Base-by-base conservation (phyloP, 805 yeast species). In the Priceomyces fermenticarens region DNA sequence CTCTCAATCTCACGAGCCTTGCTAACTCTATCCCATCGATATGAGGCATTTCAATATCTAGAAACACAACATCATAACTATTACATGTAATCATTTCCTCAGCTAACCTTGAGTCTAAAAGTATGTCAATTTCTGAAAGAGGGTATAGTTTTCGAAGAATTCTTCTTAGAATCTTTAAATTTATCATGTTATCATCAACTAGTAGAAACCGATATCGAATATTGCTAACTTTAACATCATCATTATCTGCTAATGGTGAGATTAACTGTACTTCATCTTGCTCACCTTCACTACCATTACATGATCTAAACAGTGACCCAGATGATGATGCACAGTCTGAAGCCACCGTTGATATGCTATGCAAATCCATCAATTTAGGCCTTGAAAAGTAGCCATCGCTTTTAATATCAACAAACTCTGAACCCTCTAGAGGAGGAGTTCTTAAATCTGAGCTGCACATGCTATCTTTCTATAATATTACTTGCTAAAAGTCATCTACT, bases 1-100 rank as follows among this genome's bases (percentile, higher is more conserved):
- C 41, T 4, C 32, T 40, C 29, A 34, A 31, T 30, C 58, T 38
- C 2, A 58, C 46, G 13, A 35, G 37, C 17, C 40, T 43, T n/a
- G 71, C 63, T 15, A 71, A 54, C 14, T 69, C 70, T 5, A 65
- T 52, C 10, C 76, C 76, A 13, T 64, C 52, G 13, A 70, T 54
- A 10, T 47, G 51, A 4, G 76, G 76, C 76, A 71, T 71, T 44
- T 71, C 76, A 26, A 71, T 71, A 46, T 71, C 76, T 31, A 70
- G 53, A 39, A 70, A 71, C 6, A 67, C 54, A 26, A 63, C 48
- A 41, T 68, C 67, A 38, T 52, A 65, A 12, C 33, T 30, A 23
- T 47, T 43, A 1, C 42, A 34, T 10, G 43, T 35, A 2, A 63
- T 40, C 10, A 47, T 29, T 11, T 48, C 42, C 39, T 55, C 40